A percentile compares a stretch with the other conserved stretches of the same genome.
Conservation (phyloP, 345 rosid species). For the Raphanus sativus region DNA sequence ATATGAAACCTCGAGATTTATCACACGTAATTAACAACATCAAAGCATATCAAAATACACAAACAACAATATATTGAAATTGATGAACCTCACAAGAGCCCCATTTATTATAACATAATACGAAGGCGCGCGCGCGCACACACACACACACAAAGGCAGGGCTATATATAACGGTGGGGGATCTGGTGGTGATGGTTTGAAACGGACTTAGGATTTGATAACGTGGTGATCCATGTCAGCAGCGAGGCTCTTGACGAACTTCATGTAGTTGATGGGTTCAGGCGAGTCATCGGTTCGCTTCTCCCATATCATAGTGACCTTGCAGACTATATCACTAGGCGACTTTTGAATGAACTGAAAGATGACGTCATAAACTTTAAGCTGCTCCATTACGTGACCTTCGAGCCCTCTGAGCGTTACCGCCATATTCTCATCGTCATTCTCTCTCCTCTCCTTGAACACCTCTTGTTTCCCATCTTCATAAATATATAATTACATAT, state of each 20-base stretch:
- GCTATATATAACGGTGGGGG: not conserved
- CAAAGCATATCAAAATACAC: not conserved
- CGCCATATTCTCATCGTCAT: conserved; percentile 32
- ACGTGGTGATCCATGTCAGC: conserved; percentile 38
- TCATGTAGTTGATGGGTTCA: conserved; percentile 40
- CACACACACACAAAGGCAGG: not conserved
- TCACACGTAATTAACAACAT: not conserved
- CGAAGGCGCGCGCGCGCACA: not conserved
- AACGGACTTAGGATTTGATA: conserved; percentile 24
- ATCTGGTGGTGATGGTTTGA: not conserved
- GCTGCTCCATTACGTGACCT: conserved; percentile 36
- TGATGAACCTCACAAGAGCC: not conserved
- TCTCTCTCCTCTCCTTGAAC: conserved; percentile 39
- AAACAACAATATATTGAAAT: not conserved
- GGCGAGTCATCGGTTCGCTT: conserved; percentile 35
- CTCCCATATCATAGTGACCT: conserved; percentile 40
- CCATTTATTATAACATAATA: conserved; percentile 13
- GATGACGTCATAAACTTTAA: conserved; percentile 33
- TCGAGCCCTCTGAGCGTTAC: conserved; percentile 33
- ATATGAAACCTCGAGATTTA: not conserved
- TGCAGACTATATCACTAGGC: conserved; percentile 27
- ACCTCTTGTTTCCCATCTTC: conserved; percentile 38
- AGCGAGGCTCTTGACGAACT: conserved; percentile 29
- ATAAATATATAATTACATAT: not conserved
- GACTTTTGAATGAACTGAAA: conserved; percentile 36